These are phyloP conservation scores for Coemansia sp. DNA, from an alignment of 192 early-diverging fungal genomes.

Conservation along the genomic window DNA sequence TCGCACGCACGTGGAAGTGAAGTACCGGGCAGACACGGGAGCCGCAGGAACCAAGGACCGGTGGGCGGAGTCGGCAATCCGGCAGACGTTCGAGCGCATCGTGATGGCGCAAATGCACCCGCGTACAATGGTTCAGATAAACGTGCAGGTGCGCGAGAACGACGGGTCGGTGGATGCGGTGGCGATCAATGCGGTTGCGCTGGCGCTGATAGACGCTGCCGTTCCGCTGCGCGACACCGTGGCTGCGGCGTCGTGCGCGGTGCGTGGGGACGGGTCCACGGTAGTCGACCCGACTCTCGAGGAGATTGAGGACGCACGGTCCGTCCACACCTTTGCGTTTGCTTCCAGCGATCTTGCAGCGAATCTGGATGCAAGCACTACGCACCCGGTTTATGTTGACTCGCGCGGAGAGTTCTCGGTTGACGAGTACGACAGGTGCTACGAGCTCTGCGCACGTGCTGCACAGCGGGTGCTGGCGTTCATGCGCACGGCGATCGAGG, in stretches of 20 bases:
- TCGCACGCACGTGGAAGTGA: conserved; percentile 80
- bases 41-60: conserved; percentile 69
- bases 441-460: conserved; percentile 38
- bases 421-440: conserved; percentile 52
- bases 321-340: conserved; percentile 86
- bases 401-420: conserved; percentile 74
- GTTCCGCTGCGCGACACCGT: conserved; percentile 74
- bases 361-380: background rate
- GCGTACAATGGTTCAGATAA: conserved; percentile 82
- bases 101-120: conserved; percentile 83
- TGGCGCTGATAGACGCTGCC: conserved; percentile 91
- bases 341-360: background rate
- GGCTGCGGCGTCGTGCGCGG: conserved; percentile 69
- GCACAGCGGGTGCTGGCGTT: conserved; percentile 58
- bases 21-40: conserved; percentile 69
- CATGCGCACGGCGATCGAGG: conserved; percentile 64
- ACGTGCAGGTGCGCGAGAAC: conserved; percentile 77
- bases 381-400: conserved; percentile 59
- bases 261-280: conserved; percentile 59
- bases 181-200: conserved; percentile 77
- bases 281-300: conserved; percentile 77
- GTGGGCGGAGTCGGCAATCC: conserved; percentile 67
- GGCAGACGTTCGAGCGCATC: conserved; percentile 71
- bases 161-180: conserved; percentile 81
- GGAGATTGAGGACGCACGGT: conserved; percentile 70